phyloP scores from a whole-genome alignment of 345 rosid species.

The Clausena lansium region DNA sequence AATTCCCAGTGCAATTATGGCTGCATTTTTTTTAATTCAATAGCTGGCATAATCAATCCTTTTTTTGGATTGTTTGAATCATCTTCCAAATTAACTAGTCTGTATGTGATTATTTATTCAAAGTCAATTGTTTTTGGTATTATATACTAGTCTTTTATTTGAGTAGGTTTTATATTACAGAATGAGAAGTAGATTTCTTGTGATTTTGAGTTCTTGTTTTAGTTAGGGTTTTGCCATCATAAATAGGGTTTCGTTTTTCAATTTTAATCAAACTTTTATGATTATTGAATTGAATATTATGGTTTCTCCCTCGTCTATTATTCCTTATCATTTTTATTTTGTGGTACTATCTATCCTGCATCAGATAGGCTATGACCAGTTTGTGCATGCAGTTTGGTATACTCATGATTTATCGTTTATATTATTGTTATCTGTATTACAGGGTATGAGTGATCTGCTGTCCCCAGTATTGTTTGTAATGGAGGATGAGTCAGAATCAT shows the following conservation, averaged over 20 bases:
- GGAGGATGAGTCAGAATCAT: constrained; percentile 87
- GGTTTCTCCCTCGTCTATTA: too few relatives aligned
- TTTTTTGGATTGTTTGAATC: not conserved
- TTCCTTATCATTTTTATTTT: not conserved
- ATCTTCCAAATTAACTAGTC: not conserved
- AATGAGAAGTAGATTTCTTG: not conserved
- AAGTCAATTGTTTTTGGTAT: too few relatives aligned
- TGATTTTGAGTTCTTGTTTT: not conserved
- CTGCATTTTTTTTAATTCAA: not conserved
- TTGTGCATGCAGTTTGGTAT: not conserved
- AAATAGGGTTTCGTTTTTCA: not conserved
- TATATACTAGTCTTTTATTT: not conserved
- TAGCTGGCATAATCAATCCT: not conserved
- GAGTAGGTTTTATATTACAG: not conserved
- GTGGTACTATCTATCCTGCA: not conserved
- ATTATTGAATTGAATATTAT: too few relatives aligned
- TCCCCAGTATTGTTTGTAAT: constrained; percentile 89
- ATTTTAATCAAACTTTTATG: not conserved
- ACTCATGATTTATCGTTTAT: not conserved
- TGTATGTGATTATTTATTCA: too few relatives aligned
- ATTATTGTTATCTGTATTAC: constrained; percentile 19
- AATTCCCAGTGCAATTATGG: not conserved
- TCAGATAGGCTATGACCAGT: not conserved
- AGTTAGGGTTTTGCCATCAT: not conserved
- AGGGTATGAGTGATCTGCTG: constrained; percentile 97